phyloP scores from a whole-genome alignment of 257 asterid species.

The Gardenia jasminoides region DNA sequence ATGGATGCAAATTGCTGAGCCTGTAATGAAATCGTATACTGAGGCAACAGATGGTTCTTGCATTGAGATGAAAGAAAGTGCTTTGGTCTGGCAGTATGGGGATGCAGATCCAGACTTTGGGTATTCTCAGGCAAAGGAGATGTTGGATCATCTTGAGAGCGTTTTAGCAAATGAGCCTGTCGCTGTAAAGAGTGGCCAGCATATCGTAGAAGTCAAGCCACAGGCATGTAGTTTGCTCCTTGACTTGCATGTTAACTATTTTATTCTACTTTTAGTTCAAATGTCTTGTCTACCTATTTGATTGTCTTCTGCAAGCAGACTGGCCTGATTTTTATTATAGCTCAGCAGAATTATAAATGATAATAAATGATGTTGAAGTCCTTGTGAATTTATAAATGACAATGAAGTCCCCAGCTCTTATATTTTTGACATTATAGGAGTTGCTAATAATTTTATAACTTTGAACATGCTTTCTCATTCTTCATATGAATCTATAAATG shows the following conservation, averaged over 20 bases:
- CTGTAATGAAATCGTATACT: constrained; percentile 83
- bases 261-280: constrained; percentile 7
- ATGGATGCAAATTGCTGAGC: constrained; percentile 91
- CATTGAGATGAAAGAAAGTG: constrained; percentile 80
- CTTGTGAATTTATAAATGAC: not conserved
- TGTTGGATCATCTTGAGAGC: constrained; percentile 92
- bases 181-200: constrained; percentile 90
- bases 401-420: not conserved
- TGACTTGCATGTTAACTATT: constrained; percentile 3
- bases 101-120: constrained; percentile 90
- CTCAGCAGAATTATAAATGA: not conserved
- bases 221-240: constrained; percentile 51
- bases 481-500: too few species aligned
- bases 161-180: constrained; percentile 94
- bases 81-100: constrained; percentile 85
- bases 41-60: constrained; percentile 92
- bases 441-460: not conserved
- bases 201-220: constrained; percentile 89
- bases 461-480: too few species aligned
- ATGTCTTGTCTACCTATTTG: not conserved
- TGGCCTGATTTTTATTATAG: not conserved
- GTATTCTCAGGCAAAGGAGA: constrained; percentile 83
- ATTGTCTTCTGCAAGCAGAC: not conserved
- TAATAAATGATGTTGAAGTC: not conserved
- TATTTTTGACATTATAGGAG: not conserved